Conservation (phyloP, 495 filamentous ascomycete genomes). For the Pyronema omphalodes region DNA sequence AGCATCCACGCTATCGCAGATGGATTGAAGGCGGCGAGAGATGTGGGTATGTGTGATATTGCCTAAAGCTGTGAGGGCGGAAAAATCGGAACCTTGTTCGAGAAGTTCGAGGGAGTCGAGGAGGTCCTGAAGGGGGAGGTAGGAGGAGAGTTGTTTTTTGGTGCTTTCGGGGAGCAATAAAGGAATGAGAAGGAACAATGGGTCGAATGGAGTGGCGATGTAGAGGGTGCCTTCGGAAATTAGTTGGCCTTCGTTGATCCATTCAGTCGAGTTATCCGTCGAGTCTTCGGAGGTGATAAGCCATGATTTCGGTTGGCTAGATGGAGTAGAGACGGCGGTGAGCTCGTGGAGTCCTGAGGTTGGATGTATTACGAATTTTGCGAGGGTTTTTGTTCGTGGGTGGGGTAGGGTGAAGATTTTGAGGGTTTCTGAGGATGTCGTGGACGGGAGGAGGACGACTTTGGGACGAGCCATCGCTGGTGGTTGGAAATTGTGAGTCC, state of each 20-base stretch:
- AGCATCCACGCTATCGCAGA: slow-evolving; percentile 58
- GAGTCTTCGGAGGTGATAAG: slow-evolving; percentile 30
- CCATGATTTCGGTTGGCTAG: slow-evolving; percentile 45
- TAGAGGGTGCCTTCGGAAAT: slow-evolving; percentile 50
- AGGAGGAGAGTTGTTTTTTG: slow-evolving; percentile 33
- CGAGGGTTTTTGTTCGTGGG: slow-evolving; percentile 45
- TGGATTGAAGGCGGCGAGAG: slow-evolving; percentile 35
- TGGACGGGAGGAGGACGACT: neutral
- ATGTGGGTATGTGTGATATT: slow-evolving; percentile 23
- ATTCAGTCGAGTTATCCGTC: slow-evolving; percentile 5
- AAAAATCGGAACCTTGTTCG: neutral
- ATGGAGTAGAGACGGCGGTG: slow-evolving; percentile 51
- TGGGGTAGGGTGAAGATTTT: slow-evolving; percentile 56
- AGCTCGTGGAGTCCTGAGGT: slow-evolving; percentile 71
- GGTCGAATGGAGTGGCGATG: slow-evolving; percentile 67
- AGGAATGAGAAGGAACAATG: slow-evolving; percentile 67
- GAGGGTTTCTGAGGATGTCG: slow-evolving; percentile 1
- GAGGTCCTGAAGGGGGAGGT: slow-evolving; percentile 63
- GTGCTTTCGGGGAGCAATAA: slow-evolving; percentile 32
- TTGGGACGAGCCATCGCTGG: too few species aligned
- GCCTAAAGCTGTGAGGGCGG: slow-evolving; percentile 16
- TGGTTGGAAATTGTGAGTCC: too few species aligned
- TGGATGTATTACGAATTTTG: slow-evolving; percentile 66
- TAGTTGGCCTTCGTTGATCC: slow-evolving; percentile 29
- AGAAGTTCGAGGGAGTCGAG: slow-evolving; percentile 35